Conservation (phyloP, 164 flowering plant genomes). For the Santalum album region DNA sequence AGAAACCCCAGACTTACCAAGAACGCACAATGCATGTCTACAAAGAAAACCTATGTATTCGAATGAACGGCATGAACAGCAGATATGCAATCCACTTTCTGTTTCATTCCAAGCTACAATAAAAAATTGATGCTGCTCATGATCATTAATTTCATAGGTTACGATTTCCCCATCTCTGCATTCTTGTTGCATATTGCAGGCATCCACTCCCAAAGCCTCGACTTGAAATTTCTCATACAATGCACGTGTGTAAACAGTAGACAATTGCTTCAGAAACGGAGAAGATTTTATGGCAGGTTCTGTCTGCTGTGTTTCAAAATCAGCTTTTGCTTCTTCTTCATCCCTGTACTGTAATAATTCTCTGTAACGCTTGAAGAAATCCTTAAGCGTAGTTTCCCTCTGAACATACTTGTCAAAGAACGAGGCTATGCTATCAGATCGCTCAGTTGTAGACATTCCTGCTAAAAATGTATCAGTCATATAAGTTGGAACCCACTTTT, state of each 20-base stretch:
- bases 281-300: slow-evolving; percentile 31
- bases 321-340: slow-evolving; percentile 39
- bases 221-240: slow-evolving; percentile 33
- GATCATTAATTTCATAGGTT: slow-evolving; percentile 30
- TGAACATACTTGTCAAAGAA: slow-evolving; percentile 24
- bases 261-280: slow-evolving; percentile 33
- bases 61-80: slow-evolving; percentile 29
- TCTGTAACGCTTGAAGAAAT: slow-evolving; percentile 25
- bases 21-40: slow-evolving; percentile 35
- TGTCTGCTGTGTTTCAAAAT: slow-evolving; percentile 26
- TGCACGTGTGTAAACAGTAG: slow-evolving; percentile 24
- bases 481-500: slow-evolving; percentile 27
- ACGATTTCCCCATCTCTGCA: slow-evolving; percentile 15
- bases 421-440: slow-evolving; percentile 19
- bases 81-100: slow-evolving; percentile 13
- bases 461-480: slow-evolving; percentile 25
- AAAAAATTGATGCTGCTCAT: slow-evolving; percentile 22
- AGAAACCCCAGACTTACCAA: slow-evolving; percentile 27
- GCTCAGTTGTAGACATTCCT: slow-evolving; percentile 24
- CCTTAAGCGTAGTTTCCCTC: slow-evolving; percentile 23
- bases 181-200: slow-evolving; percentile 27
- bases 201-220: slow-evolving; percentile 36
- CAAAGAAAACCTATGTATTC: slow-evolving; percentile 37
- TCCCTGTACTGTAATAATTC: slow-evolving; percentile 13
- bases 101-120: slow-evolving; percentile 22